Evolutionary conservation across 495 filamentous ascomycete species (phyloP).

Genomic region (Entonaema liquescens): DNA sequence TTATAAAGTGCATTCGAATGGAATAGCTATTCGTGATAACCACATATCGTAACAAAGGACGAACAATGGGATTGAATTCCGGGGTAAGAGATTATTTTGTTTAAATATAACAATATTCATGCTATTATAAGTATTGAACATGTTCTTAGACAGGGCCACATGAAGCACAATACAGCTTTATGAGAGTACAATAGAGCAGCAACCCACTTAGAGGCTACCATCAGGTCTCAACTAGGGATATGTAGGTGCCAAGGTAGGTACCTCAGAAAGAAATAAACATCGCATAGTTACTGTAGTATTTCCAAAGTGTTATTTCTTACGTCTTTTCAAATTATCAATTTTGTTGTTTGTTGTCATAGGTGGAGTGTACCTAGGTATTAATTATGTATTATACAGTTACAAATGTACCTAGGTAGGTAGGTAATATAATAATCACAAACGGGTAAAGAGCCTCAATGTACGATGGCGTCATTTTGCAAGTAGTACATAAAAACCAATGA

Average conservation of each 20-base stretch:
- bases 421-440: not conserved
- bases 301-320: too few species aligned
- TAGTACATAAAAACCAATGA: not conserved
- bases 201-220: too few species aligned
- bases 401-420: not conserved
- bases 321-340: too few species aligned
- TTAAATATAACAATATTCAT: not conserved
- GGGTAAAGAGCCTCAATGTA: slow-evolving; percentile 16
- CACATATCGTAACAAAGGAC: slow-evolving; percentile 4
- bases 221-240: too few species aligned
- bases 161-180: not conserved
- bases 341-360: too few species aligned
- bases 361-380: not conserved
- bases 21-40: not conserved
- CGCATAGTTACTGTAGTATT: too few species aligned
- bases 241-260: too few species aligned
- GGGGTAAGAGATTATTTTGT: not conserved
- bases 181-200: too few species aligned
- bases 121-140: not conserved
- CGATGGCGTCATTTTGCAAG: not conserved
- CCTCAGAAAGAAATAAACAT: too few species aligned
- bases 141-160: not conserved
- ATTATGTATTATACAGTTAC: too few species aligned
- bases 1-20: not conserved
- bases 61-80: not conserved